Evolutionary conservation across 805 yeast genomes (phyloP), one percentile per base, ranked within the genome.

Genomic region (Saccharomyces mikatae): DNA sequence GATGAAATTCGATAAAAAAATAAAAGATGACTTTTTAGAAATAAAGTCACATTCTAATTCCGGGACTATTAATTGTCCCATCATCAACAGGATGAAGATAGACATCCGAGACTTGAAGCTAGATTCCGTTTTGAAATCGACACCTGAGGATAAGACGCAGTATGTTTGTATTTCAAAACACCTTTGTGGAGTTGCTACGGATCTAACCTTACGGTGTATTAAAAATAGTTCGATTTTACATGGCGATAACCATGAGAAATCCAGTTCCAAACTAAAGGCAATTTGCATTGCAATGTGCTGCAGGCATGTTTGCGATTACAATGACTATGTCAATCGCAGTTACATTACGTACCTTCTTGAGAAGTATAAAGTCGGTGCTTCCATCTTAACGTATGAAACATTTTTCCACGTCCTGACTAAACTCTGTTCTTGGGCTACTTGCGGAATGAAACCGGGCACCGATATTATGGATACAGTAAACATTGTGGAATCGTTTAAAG

Each of bases 181-280:
- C 71, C 71, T 91, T 36, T 90, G 97, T 71, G 97, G 97, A 4
- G 95, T 87, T 2, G 97, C 97, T 1, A 91, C 97, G 0, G 97
- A 90, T 67, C 72, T 90, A 50, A 86, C 97, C 0, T 69, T 91
- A 27, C 76, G 82, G 60, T 85, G 89, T 70, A 66, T 89, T 2
- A 56, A 76, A 48, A 78, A 79, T 46, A 68, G 69, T 55, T 65
- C 75, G 0, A 60, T 31, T 21, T 44, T 54, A 28, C 44, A 36
- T 36, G 44, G 44, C 17, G 44, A 17, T 17, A 8, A 36, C 11
- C 8, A 36, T 24, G 44, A 41, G 2, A 26, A 24, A 48, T 41
- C 22, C 47, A 56, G 53, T 6, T 29, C 41, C 4, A 30, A 47
- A 44, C 72, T 82, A 49, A 67, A 70, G 2, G 95, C 94, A 0